These are phyloP conservation scores for Russula sp. DNA, from an alignment of 768 basidiomycete species.

Conservation along the genomic window DNA sequence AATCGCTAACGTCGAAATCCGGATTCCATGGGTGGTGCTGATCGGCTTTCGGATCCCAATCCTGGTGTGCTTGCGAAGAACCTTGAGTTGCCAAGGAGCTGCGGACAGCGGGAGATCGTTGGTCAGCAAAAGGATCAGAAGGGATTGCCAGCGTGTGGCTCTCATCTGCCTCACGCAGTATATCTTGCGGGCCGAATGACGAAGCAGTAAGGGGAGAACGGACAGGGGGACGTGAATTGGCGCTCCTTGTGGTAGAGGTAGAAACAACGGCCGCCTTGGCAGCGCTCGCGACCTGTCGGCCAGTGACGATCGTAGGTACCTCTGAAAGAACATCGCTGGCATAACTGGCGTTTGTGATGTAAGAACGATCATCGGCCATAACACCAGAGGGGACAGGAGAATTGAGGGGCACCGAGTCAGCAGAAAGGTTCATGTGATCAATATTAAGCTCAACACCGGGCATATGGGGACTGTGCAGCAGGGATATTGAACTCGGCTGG, in stretches of 20 bases:
- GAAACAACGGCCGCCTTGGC: conserved; percentile 71
- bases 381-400: conserved; percentile 40
- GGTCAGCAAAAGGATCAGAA: conserved; percentile 59
- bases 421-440: conserved; percentile 54
- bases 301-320: conserved; percentile 76
- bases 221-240: conserved; percentile 39
- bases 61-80: conserved; percentile 27
- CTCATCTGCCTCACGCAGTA: conserved; percentile 41
- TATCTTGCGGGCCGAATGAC: conserved; percentile 65
- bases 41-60: conserved; percentile 4
- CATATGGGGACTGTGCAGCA: conserved; percentile 44
- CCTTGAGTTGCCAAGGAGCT: conserved; percentile 25
- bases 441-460: conserved; percentile 57
- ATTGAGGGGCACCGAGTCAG: conserved; percentile 37
- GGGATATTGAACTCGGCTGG: not conserved
- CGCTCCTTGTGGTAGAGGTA: conserved; percentile 30
- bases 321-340: conserved; percentile 76
- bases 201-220: conserved; percentile 64
- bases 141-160: conserved; percentile 26
- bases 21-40: conserved; percentile 12
- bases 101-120: conserved; percentile 34
- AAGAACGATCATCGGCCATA: conserved; percentile 55
- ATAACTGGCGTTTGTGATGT: conserved; percentile 67
- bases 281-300: conserved; percentile 64
- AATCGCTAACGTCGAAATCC: conserved; percentile 26